phyloP scores from a whole-genome alignment of 768 basidiomycete species.

The Hirschioporus abietinus region DNA sequence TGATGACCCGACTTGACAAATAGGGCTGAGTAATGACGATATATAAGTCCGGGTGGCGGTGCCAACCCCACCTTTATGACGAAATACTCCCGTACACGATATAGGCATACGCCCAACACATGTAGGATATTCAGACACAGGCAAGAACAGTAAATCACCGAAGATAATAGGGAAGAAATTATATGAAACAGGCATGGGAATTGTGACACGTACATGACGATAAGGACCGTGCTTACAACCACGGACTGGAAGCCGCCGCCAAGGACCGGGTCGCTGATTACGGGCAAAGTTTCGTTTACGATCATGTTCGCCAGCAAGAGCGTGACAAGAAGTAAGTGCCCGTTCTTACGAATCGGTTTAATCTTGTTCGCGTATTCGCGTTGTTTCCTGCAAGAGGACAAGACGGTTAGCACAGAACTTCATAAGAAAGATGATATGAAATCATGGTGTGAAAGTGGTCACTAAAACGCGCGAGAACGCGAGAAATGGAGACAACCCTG shows the following conservation, averaged over 20 bases:
- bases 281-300: constrained; percentile 81
- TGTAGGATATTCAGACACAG: no score
- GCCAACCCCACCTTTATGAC: neutral
- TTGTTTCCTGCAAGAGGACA: constrained; percentile 48
- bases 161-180: neutral
- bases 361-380: constrained; percentile 79
- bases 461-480: neutral
- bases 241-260: constrained; percentile 78
- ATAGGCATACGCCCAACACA: no score
- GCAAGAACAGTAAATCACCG: neutral
- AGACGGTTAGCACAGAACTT: neutral
- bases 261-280: constrained; percentile 75
- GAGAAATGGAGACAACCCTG: neutral
- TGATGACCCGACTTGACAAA: neutral
- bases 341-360: constrained; percentile 79
- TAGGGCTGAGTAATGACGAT: neutral
- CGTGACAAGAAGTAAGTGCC: constrained; percentile 77
- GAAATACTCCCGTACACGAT: neutral
- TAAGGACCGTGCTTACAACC: constrained; percentile 75
- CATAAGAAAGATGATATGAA: neutral
- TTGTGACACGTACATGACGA: constrained; percentile 68
- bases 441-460: neutral
- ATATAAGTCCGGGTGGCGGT: no score
- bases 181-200: constrained; percentile 1
- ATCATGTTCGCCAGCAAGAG: constrained; percentile 89